phyloP scores from a whole-genome alignment of 768 basidiomycete genomes.

The Obba rivulosa region DNA sequence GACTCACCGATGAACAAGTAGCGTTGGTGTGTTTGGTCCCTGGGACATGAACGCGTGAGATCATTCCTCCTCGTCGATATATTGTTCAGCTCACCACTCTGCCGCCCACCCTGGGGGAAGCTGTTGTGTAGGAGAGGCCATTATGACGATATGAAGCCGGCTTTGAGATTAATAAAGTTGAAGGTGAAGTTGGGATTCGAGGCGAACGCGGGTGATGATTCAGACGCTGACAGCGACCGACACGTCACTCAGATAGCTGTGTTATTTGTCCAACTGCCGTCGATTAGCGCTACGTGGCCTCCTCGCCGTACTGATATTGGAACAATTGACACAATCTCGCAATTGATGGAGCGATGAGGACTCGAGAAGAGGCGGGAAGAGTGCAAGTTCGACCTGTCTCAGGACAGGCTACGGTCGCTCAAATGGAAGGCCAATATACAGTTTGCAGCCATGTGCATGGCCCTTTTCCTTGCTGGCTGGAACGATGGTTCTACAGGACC shows the following conservation, averaged over 20 bases:
- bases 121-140: constrained; percentile 53
- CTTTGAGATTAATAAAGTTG: constrained; percentile 4
- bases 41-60: constrained; percentile 24
- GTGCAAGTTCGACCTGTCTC: neutral
- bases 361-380: too few species aligned
- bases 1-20: constrained; percentile 85
- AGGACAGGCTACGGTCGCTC: neutral
- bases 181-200: constrained; percentile 5
- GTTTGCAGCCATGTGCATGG: constrained; percentile 50
- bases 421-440: constrained; percentile 34
- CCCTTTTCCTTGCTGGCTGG: constrained; percentile 66
- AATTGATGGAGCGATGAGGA: too few species aligned
- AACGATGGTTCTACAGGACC: constrained; percentile 75
- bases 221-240: too few species aligned
- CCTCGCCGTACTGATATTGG: too few species aligned
- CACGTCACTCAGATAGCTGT: too few species aligned
- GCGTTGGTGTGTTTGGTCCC: constrained; percentile 76
- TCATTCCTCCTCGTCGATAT: too few species aligned
- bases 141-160: constrained; percentile 15
- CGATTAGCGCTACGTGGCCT: too few species aligned
- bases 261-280: too few species aligned
- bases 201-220: too few species aligned
- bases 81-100: constrained; percentile 61
- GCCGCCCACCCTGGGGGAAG: constrained; percentile 91
- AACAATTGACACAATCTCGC: too few species aligned